Conservation (phyloP, 306 rosid species). For the Ceratonia siliqua region DNA sequence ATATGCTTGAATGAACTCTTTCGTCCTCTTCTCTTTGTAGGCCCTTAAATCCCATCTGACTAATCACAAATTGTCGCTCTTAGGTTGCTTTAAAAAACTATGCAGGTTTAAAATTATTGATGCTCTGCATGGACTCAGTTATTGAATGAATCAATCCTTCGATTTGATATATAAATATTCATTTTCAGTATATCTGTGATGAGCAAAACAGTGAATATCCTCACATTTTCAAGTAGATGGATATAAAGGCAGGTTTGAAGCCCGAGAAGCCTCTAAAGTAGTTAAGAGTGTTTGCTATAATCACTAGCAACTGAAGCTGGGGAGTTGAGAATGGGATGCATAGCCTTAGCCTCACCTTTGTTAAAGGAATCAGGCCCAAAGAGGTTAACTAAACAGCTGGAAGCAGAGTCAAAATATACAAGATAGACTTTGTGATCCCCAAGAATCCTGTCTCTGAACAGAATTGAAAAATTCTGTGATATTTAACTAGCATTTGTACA, state of each 20-base stretch:
- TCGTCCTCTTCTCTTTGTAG: slow-evolving; percentile 25
- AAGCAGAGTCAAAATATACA: slow-evolving; percentile 35
- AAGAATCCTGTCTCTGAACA: slow-evolving; percentile 49
- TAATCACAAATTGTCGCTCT: not conserved
- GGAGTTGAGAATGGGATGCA: slow-evolving; percentile 31
- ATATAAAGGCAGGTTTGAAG: slow-evolving; percentile 43
- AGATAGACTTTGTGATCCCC: slow-evolving; percentile 52
- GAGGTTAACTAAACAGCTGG: slow-evolving; percentile 43
- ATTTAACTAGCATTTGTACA: slow-evolving; percentile 43
- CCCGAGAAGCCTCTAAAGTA: slow-evolving; percentile 31
- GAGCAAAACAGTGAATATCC: slow-evolving; percentile 19
- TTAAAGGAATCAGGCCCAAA: slow-evolving; percentile 19
- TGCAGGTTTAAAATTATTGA: slow-evolving; percentile 18
- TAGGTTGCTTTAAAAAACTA: slow-evolving; percentile 31
- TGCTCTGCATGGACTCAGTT: slow-evolving; percentile 13
- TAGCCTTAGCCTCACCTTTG: slow-evolving; percentile 23
- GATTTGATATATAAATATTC: not conserved
- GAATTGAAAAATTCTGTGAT: slow-evolving; percentile 42
- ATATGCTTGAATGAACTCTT: slow-evolving; percentile 21
- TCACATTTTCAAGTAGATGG: slow-evolving; percentile 34
- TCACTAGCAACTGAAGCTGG: slow-evolving; percentile 24
- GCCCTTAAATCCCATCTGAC: slow-evolving; percentile 3
- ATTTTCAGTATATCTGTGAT: not conserved
- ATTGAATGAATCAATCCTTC: slow-evolving; percentile 1
- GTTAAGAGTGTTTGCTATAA: slow-evolving; percentile 38